Evolutionary conservation across 441 rosid species (phyloP), one percentile per base, ranked within the genome.

Genomic region (Pelargonium myrrhifolium): DNA sequence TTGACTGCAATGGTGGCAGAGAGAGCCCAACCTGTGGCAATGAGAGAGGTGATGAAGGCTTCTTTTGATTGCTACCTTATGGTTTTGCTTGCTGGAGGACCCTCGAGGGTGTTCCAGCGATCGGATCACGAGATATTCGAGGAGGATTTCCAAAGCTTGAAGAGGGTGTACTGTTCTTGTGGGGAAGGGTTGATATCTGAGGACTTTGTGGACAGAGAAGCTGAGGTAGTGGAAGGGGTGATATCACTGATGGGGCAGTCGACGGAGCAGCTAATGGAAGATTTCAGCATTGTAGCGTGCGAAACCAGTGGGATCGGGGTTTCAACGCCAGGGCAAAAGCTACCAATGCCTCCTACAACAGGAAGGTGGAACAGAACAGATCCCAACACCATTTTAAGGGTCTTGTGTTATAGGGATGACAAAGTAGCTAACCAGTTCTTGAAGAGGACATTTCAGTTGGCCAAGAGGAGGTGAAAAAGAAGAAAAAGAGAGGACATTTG

Each of bases 21-120:
- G 43, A 72, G 85, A 65, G 90, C 97, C 9, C 99, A 86, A 49
- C 79, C 89, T 2, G 53, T 84, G 40, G 96, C 97, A 0, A 83
- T 89, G 86, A 84, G 74, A 67, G 95, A 91, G 71, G 95, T 88
- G 1, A 86, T 91, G 90, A 89, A 76, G 76, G 86, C 94, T 22
- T 76, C 88, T 4, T 93, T 87, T 18, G 95, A 93, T 71, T 87
- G 86, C 4, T 87, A 74, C 80, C 80, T 89, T 17, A 88, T 85
- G 92, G 92, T 86, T 6, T 67, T 91, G 65, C 93, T 93, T 8
- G 96, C 97, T 0, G 95, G 97, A n/a, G 97, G 97, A 12, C 61
- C 71, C 59, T 72, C 87, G 0, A 62, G 95, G 64, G 76, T 85
- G 62, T 91, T 91, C 59, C 67, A 83, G 40, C 79, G 81, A 37